Conservation (phyloP, 1,284 basidiomycete species). For the Moniliophthora roreri region DNA sequence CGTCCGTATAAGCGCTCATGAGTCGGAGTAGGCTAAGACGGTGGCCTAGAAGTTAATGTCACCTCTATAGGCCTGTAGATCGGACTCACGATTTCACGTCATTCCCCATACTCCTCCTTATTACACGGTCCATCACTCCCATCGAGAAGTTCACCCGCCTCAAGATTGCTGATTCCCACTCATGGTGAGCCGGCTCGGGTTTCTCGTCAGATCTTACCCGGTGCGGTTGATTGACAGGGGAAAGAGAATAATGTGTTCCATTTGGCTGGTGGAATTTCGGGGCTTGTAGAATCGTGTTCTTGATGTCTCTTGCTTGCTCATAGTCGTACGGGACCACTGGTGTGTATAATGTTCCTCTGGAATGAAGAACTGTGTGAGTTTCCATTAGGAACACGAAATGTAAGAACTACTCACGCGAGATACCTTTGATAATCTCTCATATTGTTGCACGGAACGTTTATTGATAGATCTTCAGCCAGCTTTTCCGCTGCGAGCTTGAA, state of each 20-base stretch:
- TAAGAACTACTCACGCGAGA: slow-evolving; percentile 27
- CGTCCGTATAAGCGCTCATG: slow-evolving; percentile 43
- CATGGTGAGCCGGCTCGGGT: slow-evolving; percentile 14
- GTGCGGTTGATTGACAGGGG: no score
- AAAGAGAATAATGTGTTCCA: no score
- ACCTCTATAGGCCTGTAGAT: no score
- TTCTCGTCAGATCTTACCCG: no score
- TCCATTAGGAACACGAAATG: not conserved
- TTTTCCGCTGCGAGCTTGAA: slow-evolving; percentile 33
- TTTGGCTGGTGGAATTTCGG: no score
- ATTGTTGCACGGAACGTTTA: slow-evolving; percentile 9
- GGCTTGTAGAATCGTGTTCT: no score
- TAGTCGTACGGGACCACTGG: slow-evolving; percentile 13
- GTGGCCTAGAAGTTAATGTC: no score
- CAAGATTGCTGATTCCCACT: slow-evolving; percentile 14
- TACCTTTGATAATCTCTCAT: slow-evolving; percentile 9
- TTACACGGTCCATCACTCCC: not conserved
- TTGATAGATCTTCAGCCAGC: slow-evolving; percentile 31
- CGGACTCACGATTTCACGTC: not conserved
- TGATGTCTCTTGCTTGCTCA: not conserved
- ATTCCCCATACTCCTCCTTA: not conserved
- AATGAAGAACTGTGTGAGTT: not conserved
- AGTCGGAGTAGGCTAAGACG: slow-evolving; percentile 29
- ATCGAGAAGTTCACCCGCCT: slow-evolving; percentile 7
- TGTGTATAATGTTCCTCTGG: slow-evolving; percentile 1